Evolutionary conservation across 257 asterid genomes (phyloP).

Genomic region (Henckelia pumila): DNA sequence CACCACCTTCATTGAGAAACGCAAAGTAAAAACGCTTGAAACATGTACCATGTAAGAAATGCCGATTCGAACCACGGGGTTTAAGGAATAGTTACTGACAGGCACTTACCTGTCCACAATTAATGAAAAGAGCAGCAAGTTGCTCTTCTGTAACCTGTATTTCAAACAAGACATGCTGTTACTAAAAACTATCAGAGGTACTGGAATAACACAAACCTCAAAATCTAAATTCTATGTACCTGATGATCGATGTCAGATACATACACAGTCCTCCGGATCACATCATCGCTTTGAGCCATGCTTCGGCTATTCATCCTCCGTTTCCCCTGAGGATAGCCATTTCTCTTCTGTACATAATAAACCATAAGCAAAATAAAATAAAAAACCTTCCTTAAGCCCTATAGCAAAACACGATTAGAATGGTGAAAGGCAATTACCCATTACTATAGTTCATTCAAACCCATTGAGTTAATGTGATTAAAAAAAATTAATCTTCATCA

Average conservation of each 20-base stretch:
- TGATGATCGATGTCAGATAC: slow-evolving; percentile 80
- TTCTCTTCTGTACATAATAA: slow-evolving; percentile 48
- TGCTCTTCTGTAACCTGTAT: slow-evolving; percentile 71
- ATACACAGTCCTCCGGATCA: slow-evolving; percentile 72
- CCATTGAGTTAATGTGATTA: background rate
- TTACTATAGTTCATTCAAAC: slow-evolving; percentile 3
- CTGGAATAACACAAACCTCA: background rate
- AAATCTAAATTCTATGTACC: slow-evolving; percentile 31
- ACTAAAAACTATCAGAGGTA: background rate
- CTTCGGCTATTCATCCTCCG: slow-evolving; percentile 54
- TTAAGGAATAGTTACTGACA: slow-evolving; percentile 3
- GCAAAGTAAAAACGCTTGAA: background rate
- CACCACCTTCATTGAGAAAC: slow-evolving; percentile 52
- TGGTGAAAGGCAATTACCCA: slow-evolving; percentile 6
- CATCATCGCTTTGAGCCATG: slow-evolving; percentile 72
- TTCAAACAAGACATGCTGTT: slow-evolving; percentile 18
- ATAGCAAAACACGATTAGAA: background rate
- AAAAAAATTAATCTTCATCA: slow-evolving; percentile 12
- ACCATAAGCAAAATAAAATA: slow-evolving; percentile 24
- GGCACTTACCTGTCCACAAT: slow-evolving; percentile 58
- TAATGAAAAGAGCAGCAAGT: slow-evolving; percentile 62
- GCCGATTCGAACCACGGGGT: slow-evolving; percentile 12
- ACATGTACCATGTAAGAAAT: slow-evolving; percentile 2
- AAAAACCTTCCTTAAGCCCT: slow-evolving; percentile 13
- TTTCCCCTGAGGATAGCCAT: slow-evolving; percentile 48